phyloP scores from a whole-genome alignment of 257 asterid genomes.

The Petunia axillaris region DNA sequence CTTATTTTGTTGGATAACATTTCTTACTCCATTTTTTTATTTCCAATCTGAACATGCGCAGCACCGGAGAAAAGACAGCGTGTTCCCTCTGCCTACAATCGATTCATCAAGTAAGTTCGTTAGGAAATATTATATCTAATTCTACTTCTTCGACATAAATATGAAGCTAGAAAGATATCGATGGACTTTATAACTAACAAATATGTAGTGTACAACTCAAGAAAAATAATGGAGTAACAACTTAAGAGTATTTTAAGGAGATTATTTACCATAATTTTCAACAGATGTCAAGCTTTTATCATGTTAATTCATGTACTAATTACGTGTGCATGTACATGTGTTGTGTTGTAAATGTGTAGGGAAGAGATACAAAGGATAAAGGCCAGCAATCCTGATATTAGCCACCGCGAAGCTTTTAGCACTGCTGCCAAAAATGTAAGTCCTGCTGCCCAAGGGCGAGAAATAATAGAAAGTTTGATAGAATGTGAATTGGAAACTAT shows the following conservation, averaged over 20 bases:
- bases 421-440: constrained; percentile 94
- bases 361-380: constrained; percentile 98
- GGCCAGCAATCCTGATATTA: constrained; percentile 84
- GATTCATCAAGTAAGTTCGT: constrained; percentile 29
- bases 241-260: too few species aligned
- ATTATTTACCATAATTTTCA: too few species aligned
- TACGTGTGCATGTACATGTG: background rate
- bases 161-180: too few species aligned
- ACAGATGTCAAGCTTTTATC: too few species aligned
- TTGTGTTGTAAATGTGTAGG: constrained; percentile 38
- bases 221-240: too few species aligned
- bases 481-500: background rate
- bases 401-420: constrained; percentile 94
- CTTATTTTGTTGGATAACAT: too few species aligned
- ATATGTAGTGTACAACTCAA: too few species aligned
- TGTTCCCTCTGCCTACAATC: constrained; percentile 31
- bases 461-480: background rate
- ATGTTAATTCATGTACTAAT: background rate
- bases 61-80: constrained; percentile 32
- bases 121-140: too few species aligned
- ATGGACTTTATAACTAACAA: too few species aligned
- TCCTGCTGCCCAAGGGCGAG: background rate
- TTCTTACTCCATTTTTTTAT: background rate
- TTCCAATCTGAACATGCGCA: background rate
- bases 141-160: too few species aligned